Evolutionary conservation across 2,329 filamentous ascomycete species (phyloP).

Genomic region (Colletotrichum cereale): DNA sequence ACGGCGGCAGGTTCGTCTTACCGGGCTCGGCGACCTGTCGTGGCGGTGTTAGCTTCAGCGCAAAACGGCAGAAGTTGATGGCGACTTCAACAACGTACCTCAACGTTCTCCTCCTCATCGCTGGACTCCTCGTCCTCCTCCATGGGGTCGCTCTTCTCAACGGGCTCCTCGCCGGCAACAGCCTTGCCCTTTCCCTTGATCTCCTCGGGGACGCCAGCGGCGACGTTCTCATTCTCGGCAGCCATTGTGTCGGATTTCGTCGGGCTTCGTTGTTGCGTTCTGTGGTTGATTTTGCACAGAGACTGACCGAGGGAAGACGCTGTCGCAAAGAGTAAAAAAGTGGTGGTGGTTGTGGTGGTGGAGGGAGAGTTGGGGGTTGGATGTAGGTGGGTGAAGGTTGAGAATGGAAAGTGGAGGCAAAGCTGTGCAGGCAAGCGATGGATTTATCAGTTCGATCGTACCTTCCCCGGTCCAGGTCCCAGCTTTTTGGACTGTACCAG

Average conservation of each 20-base stretch:
- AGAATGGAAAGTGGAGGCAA: constrained; percentile 29
- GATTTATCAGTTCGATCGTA: constrained; percentile 40
- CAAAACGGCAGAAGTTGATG: neutral
- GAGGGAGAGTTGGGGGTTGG: constrained; percentile 9
- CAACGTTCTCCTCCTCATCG: constrained; percentile 73
- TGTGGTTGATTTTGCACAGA: constrained; percentile 26
- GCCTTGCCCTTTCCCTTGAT: constrained; percentile 93
- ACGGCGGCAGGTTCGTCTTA: constrained; percentile 40
- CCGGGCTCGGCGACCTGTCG: constrained; percentile 45
- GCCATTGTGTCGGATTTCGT: constrained; percentile 56
- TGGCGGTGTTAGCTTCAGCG: constrained; percentile 31
- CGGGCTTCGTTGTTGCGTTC: constrained; percentile 30
- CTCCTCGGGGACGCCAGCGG: constrained; percentile 58
- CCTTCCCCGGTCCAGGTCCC: constrained; percentile 33
- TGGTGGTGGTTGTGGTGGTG: neutral
- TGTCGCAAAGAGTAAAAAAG: neutral
- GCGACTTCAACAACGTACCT: constrained; percentile 57
- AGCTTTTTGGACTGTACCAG: constrained; percentile 32
- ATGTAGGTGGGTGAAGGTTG: constrained; percentile 33
- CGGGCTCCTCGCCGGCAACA: constrained; percentile 61
- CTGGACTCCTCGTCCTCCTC: constrained; percentile 81
- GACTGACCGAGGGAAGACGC: constrained; percentile 4
- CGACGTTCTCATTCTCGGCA: constrained; percentile 61
- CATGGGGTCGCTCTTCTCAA: constrained; percentile 73
- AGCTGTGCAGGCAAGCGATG: constrained; percentile 25